Evolutionary conservation across 2,329 filamentous ascomycete species (phyloP), one percentile per base, ranked within the genome.

Genomic region (Curvularia eragrostidis): DNA sequence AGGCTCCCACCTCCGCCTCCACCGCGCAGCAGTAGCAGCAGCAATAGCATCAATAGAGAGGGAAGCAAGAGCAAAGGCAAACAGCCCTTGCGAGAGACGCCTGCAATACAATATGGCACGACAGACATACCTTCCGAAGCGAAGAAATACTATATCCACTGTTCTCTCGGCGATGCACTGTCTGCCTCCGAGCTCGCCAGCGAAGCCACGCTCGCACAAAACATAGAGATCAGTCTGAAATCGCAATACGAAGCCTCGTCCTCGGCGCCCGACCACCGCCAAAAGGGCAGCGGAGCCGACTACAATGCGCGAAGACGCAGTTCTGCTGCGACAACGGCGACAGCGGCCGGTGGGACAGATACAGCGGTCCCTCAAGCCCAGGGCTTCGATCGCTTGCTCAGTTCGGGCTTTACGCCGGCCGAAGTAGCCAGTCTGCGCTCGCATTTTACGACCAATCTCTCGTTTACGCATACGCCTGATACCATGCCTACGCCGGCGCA

Each of bases 381-480:
- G 13, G 95, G 95, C 26, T 99, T 99, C 78, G 93, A 98, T 75
- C 85, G 95, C 5, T 83, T 98, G 2, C 84, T 97, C 0, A 81
- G 85, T 4, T 86, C 92, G 0, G 94, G 94, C 26, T 96, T 99
- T 78, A 91, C 91, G 0, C 73, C 88, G 0, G 85, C 90, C 2
- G 95, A 99, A 76, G 89, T 99, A 13, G 88, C 92, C 48, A 88
- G 90, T 48, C 84, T 99, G 13, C 87, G 95, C 19, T 87, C 93
- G 21, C 94, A 98, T 76, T 99, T 98, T 78, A 85, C 91, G 42
- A 89, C 90, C 43, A 91, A 97, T 62, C 91, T 96, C 71, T 86
- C 89, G 28, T 86, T 89, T 63, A 89, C 90, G 24, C 91, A 91
- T 73, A 96, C 93, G 0, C 92, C 92, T 0, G 93, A 97, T 74